Evolutionary conservation across 129 eudicot genomes (phyloP).

Genomic region (Glebionis coronaria): DNA sequence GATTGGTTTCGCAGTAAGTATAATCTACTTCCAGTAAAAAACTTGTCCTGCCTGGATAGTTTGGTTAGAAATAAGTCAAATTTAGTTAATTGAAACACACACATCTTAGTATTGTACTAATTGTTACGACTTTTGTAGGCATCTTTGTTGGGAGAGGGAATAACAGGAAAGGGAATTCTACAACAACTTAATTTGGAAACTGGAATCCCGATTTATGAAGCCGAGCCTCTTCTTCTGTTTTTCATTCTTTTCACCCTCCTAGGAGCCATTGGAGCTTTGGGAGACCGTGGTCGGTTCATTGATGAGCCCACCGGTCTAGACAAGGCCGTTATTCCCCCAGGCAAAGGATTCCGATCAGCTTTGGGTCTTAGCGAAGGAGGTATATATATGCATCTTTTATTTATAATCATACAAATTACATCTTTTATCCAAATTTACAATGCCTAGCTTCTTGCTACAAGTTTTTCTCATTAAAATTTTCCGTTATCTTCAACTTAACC

Average conservation of each 20-base stretch:
- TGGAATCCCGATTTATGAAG: conserved; percentile 97
- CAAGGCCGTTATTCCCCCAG: conserved; percentile 85
- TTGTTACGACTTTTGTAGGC: conserved; percentile 54
- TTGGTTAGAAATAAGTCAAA: no score
- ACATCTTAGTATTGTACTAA: neutral
- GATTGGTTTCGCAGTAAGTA: conserved; percentile 96
- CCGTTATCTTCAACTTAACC: no score
- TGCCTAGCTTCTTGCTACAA: no score
- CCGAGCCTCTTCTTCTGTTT: conserved; percentile 95
- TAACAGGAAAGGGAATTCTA: conserved; percentile 89
- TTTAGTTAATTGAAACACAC: neutral
- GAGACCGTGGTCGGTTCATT: conserved; percentile 85
- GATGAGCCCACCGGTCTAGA: conserved; percentile 84
- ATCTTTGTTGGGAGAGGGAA: conserved; percentile 91
- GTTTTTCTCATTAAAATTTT: no score
- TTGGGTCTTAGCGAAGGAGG: conserved; percentile 91
- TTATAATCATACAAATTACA: neutral
- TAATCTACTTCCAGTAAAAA: neutral
- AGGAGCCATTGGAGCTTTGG: conserved; percentile 99
- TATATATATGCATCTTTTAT: conserved; percentile 28
- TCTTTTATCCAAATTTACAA: no score
- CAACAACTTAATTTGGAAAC: conserved; percentile 87
- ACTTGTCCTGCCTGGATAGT: no score
- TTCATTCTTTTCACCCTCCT: conserved; percentile 94
- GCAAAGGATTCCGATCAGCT: conserved; percentile 71